Evolutionary conservation across 2,329 filamentous ascomycete genomes (phyloP), one percentile per base, ranked within the genome.

Genomic region (Claviceps capensis): DNA sequence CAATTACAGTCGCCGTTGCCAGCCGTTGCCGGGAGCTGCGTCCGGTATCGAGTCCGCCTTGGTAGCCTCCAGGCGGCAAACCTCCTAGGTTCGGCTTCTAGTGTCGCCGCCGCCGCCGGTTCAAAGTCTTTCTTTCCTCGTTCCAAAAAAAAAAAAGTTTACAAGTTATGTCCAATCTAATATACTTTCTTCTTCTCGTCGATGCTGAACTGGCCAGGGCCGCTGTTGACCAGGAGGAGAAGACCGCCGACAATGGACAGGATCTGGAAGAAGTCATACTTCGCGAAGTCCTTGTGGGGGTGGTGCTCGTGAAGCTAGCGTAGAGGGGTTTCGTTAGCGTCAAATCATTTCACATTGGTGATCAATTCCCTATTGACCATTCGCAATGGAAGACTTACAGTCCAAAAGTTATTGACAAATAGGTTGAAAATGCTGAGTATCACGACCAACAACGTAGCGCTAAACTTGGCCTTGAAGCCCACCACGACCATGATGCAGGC

Each of bases 131-230:
- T 34, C 30, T 34, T 42, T 42, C 40, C 5, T 42, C 40, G 17
- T 42, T 4, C 30, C 30, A 9, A 4, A 34, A 43, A 22, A 43
- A 42, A 23, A 19, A 47, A 34, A 11, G 37, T 36, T 8, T 17
- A 19, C 34, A 34, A 7, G 37, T 36, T 13, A 11, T 36, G 16
- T 11, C 26, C 23, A 6, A 45, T 52, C 60, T 78, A 98, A 75
- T 98, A 98, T 61, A 98, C 93, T 81, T 98, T 98, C 83, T 98
- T 98, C 87, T 98, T 98, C 82, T 98, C 93, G 72, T 98, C 93
- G 70, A 97, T 91, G 69, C 87, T 95, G 77, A 97, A 86, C 70
- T 95, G 90, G 57, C 93, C 93, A 9, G 93, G 93, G 56, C 93
- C 93, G 81, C 93, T 96, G 81, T 98, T 98, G 73, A 97, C 90